These are phyloP conservation scores for Sphaerobolus stellatus DNA, from an alignment of 1,284 basidiomycete genomes.

Conservation along the genomic window DNA sequence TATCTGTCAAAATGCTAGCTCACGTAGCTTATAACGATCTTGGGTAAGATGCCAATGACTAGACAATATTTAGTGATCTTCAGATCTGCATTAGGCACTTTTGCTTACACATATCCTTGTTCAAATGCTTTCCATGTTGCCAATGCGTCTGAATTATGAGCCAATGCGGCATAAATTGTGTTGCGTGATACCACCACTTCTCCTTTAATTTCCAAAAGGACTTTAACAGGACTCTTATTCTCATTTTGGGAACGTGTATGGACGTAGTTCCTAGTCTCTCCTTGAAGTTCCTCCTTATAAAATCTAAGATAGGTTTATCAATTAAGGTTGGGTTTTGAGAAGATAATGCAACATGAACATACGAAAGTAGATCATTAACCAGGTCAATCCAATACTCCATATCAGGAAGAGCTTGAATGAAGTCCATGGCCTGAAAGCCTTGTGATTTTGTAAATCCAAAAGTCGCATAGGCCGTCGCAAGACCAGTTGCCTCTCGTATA, in stretches of 20 bases:
- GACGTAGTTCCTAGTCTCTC: conserved; percentile 3
- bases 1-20: too few species aligned
- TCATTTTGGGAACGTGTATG: conserved; percentile 1
- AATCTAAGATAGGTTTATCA: background rate
- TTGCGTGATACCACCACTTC: background rate
- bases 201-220: background rate
- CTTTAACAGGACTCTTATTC: background rate
- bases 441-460: background rate
- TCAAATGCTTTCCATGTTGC: background rate
- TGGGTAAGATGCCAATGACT: conserved; percentile 2
- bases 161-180: background rate
- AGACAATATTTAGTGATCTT: background rate
- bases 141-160: background rate
- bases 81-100: background rate
- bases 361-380: conserved; percentile 10
- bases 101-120: conserved; percentile 4
- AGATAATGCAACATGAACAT: background rate
- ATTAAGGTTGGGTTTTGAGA: background rate
- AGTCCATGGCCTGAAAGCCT: background rate
- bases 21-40: conserved; percentile 1
- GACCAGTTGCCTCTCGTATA: conserved; percentile 3
- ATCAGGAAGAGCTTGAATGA: conserved; percentile 5
- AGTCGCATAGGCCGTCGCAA: background rate
- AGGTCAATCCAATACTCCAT: conserved; percentile 8
- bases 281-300: conserved; percentile 6